These are phyloP conservation scores for Nyctanthes arbortristis DNA, from an alignment of 257 asterid genomes.

Conservation along the genomic window DNA sequence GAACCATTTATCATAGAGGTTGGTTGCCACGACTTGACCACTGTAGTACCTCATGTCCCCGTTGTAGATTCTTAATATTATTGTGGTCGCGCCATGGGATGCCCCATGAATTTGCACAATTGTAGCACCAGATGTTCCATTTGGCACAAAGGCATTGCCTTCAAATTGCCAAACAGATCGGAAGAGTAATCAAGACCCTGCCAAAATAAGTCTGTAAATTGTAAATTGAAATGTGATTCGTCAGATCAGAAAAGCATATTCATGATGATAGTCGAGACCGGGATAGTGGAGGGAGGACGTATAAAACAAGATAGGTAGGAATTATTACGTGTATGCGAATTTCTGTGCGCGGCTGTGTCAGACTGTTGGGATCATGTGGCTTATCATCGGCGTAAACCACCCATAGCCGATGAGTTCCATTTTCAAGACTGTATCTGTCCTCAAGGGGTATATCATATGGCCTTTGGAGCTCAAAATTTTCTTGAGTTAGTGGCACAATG, in stretches of 20 bases:
- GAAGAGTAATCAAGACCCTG: conserved; percentile 42
- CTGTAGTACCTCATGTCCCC: conserved; percentile 38
- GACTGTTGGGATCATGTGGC: conserved; percentile 33
- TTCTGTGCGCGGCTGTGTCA: conserved; percentile 42
- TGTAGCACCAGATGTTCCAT: conserved; percentile 38
- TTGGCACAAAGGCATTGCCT: conserved; percentile 36
- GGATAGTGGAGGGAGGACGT: too few relatives aligned
- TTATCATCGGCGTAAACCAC: conserved; percentile 39
- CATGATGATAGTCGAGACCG: too few relatives aligned
- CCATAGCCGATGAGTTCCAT: conserved; percentile 43
- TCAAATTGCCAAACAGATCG: conserved; percentile 40
- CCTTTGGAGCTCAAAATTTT: conserved; percentile 33
- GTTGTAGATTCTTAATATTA: conserved; percentile 31
- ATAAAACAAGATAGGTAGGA: not conserved
- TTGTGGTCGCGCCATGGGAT: conserved; percentile 21
- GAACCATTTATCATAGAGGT: conserved; percentile 36
- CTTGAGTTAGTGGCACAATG: conserved; percentile 27
- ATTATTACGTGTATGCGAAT: conserved; percentile 24
- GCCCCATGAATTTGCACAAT: conserved; percentile 44
- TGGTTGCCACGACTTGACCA: conserved; percentile 20
- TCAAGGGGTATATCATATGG: conserved; percentile 39
- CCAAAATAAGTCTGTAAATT: too few relatives aligned
- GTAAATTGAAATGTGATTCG: too few relatives aligned
- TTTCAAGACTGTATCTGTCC: conserved; percentile 26
- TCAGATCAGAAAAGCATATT: too few relatives aligned